Conservation (phyloP, 2,329 filamentous ascomycete genomes). For the Alternaria sp. region DNA sequence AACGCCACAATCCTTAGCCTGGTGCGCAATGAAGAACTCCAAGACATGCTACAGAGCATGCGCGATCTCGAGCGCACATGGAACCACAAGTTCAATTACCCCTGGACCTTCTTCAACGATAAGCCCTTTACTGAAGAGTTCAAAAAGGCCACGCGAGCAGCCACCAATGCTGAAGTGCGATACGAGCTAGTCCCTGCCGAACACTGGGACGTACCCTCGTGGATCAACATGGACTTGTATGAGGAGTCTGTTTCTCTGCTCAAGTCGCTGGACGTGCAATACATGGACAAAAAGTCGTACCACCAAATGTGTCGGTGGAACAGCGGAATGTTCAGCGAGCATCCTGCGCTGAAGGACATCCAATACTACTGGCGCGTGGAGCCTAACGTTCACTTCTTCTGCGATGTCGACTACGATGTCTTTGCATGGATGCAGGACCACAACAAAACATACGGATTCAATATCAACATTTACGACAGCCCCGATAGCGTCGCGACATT, state of each 20-base stretch:
- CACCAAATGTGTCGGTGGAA: constrained; percentile 99
- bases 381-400: constrained; percentile 99
- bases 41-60: constrained; percentile 88
- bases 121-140: constrained; percentile 93
- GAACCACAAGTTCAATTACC: constrained; percentile 99
- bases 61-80: constrained; percentile 89
- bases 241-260: constrained; percentile 84
- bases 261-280: constrained; percentile 86
- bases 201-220: constrained; percentile 90
- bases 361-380: constrained; percentile 99
- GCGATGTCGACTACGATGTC: constrained; percentile 97
- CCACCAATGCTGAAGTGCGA: constrained; percentile 85
- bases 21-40: constrained; percentile 89
- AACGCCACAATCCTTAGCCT: constrained; percentile 92
- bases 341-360: constrained; percentile 80
- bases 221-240: constrained; percentile 91
- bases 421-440: constrained; percentile 98
- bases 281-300: constrained; percentile 87
- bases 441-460: constrained; percentile 99
- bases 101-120: constrained; percentile 99
- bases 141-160: constrained; percentile 79
- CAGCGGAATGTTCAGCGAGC: constrained; percentile 96
- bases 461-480: constrained; percentile 94
- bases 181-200: constrained; percentile 93
- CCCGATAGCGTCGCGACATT: constrained; percentile 84